Evolutionary conservation across 257 asterid genomes (phyloP), one percentile per base, ranked within the genome.

Genomic region (Anisodus acutangulus): DNA sequence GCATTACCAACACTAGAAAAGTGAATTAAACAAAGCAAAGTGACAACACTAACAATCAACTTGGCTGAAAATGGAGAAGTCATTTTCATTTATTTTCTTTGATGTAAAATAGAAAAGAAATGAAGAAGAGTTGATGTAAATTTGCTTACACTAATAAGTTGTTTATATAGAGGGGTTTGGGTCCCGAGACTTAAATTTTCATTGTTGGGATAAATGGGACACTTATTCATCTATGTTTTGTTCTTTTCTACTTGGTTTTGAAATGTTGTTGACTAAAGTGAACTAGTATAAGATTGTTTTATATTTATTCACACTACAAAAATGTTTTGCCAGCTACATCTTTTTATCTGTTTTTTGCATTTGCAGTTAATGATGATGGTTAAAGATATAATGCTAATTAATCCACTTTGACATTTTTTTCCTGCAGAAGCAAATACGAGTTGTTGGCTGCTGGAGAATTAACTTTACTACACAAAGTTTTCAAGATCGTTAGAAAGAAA

Each of bases 351-450:
- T 72, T 17, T 71, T 0, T 76, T 5, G 81, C 15, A 78, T 78
- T 78, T 51, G 81, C 19, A 78, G 8, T 78, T 51, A 78, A 53
- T 78, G 81, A 58, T 4, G 47, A 53, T 78, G 64, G 81, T 78
- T 78, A 78, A 51, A 22, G 81, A 78, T 78, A 51, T 2, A 78
- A 78, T 8, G 2, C 64, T 76, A 53, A 76, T 76, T 76, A 76
- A 53, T 76, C 49, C 41, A 53, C 81, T 53, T 51, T 51, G 64
- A 51, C 49, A 0, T 6, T 51, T 51, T 26, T 66, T 26, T 53
- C 0, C n/a, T 19, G 64, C 49, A 26, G 47, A 26, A 76, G 81
- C 47, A 76, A 76, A 51, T 78, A 26, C 22, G 1, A 53, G 81
- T 53, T 53, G 81, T 78, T 78, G 26, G 81, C 51, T 51, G 81